Evolutionary conservation across 2,329 filamentous ascomycete genomes (phyloP), one percentile per base, ranked within the genome.

Genomic region (Monilinia fructicola): DNA sequence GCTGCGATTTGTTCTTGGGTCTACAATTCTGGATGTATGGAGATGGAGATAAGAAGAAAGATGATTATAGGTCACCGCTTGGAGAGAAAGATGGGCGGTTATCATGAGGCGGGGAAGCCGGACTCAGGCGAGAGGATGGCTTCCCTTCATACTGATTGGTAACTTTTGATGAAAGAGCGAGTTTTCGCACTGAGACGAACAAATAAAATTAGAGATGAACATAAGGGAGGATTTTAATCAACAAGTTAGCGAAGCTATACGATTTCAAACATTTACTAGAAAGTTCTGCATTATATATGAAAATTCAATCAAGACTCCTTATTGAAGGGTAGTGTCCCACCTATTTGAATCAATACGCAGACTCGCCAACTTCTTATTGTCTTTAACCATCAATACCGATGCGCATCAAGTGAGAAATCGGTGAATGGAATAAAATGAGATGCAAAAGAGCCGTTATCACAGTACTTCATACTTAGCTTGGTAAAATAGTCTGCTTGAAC

Each of bases 21-120:
- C 77, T 89, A 21, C 91, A 95, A 76, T 94, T 91, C 78, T 83
- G 84, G 73, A 81, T 89, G 78, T 93, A 90, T 76, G 88, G 88
- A 14, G 81, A 83, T 60, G 83, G 62, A 18, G 35, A 66, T 12
- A 58, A 69, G 9, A 76, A 74, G 61, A 73, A 70, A 7, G 69
- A 73, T 55, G 68, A 26, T 35, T 50, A 46, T n/a, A 67, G 68
- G 52, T 71, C 70, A 28, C 70, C 72, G 31, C 61, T 71, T 44
- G 69, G 67, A 21, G 74, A 75, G 69, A 75, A 74, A 67, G 74
- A 75, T 71, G 67, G 67, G 63, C 69, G 73, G 53, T 66, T 75
- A 65, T 72, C 70, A 61, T 72, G 44, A 61, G 14, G 38, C 18
- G 21, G 40, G 10, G 14, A 35, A 38, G 58, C 31, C 10, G 16